phyloP scores from a whole-genome alignment of 768 basidiomycete genomes.

The Lactarius hengduanensis region DNA sequence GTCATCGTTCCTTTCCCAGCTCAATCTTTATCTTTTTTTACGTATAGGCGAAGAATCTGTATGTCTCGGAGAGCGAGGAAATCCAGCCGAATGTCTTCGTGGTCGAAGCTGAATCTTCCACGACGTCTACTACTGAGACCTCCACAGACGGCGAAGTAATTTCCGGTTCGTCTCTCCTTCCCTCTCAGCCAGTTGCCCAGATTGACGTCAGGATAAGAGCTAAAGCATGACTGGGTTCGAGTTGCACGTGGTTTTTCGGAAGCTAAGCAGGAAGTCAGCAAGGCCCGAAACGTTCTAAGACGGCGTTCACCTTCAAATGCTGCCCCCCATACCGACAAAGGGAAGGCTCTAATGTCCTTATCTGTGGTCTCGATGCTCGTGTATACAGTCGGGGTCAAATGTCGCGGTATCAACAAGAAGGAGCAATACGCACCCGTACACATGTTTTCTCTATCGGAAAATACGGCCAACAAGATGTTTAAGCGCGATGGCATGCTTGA shows the following conservation, averaged over 20 bases:
- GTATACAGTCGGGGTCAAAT: conserved; percentile 95
- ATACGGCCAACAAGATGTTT: conserved; percentile 70
- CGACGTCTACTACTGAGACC: conserved; percentile 39
- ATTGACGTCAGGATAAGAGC: conserved; percentile 26
- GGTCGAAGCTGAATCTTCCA: conserved; percentile 44
- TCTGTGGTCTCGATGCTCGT: conserved; percentile 74
- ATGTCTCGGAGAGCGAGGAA: conserved; percentile 44
- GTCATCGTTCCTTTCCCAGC: not conserved
- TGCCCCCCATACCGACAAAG: conserved; percentile 26
- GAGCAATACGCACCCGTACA: conserved; percentile 84
- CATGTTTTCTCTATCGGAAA: conserved; percentile 92
- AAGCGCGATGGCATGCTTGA: conserved; percentile 59
- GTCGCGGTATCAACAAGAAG: conserved; percentile 84
- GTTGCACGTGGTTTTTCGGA: conserved; percentile 31
- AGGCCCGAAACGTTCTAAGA: conserved; percentile 41
- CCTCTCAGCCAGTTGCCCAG: not conserved
- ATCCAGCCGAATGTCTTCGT: conserved; percentile 36
- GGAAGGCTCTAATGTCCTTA: conserved; percentile 70
- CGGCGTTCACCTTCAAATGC: conserved; percentile 25
- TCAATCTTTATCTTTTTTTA: not conserved
- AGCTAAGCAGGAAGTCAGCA: conserved; percentile 41
- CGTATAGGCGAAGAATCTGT: conserved; percentile 73
- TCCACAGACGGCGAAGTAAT: conserved; percentile 35
- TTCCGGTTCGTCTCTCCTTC: conserved; percentile 15
- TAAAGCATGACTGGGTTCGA: conserved; percentile 30